These are phyloP conservation scores for Backusella morwellensis DNA, from an alignment of 192 early-diverging fungal species.

Conservation along the genomic window DNA sequence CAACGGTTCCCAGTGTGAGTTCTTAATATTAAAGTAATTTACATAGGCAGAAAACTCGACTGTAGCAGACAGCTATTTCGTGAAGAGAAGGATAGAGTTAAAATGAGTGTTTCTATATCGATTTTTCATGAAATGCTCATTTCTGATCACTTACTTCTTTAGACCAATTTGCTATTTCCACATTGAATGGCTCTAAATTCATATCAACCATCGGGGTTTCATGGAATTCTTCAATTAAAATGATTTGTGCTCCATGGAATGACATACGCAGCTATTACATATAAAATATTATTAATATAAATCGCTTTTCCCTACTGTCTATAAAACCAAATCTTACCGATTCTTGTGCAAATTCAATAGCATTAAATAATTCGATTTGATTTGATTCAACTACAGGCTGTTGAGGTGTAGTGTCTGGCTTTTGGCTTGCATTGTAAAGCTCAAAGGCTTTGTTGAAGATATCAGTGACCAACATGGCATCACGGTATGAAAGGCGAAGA, in stretches of 20 bases:
- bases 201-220: conserved; percentile 91
- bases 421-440: conserved; percentile 38
- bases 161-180: conserved; percentile 87
- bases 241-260: conserved; percentile 67
- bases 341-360: conserved; percentile 21
- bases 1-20: conserved; percentile 98
- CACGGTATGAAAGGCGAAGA: conserved; percentile 84
- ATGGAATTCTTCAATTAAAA: conserved; percentile 94
- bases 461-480: conserved; percentile 76
- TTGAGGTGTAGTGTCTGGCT: neutral
- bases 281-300: neutral
- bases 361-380: neutral
- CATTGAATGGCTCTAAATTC: conserved; percentile 72
- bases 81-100: neutral
- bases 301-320: neutral
- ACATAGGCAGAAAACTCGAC: conserved; percentile 68
- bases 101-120: neutral
- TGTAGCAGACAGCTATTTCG: conserved; percentile 49
- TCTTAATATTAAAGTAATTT: conserved; percentile 96
- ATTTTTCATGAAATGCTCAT: neutral
- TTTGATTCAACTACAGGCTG: neutral
- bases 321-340: conserved; percentile 13
- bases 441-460: conserved; percentile 75
- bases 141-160: conserved; percentile 41
- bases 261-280: conserved; percentile 50